Base-by-base conservation (phyloP, 2,329 filamentous ascomycete genomes). In the Diaporthe longicolla region DNA sequence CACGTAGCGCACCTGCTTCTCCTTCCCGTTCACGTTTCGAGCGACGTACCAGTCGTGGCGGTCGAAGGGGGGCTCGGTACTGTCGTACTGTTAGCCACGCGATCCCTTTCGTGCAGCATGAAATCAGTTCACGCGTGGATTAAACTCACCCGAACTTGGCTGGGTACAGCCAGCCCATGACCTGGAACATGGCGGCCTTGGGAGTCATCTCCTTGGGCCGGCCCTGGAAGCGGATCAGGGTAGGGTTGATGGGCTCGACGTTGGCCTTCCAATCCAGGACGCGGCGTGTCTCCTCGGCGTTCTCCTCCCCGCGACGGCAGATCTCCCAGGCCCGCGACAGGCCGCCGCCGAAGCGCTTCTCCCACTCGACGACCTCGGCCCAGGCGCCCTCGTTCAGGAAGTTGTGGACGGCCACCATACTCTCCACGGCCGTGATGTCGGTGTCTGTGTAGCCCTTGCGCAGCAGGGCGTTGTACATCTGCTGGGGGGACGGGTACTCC, bases 381-480 rank as follows among this genome's bases (percentile, higher is more conserved):
- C 97, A 99, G 10, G 97, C 97, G 77, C 97, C 97, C 83, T 99
- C 97, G 82, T 99, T 99, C 74, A 99, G 84, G 80, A 98, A 98
- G 84, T 99, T 99, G 87, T 99, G 97, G 15, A 98, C 95, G 0
- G 95, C 93, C 8, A 99, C 97, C 97, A 99, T 99, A 80, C 93
- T 92, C 84, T 98, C 95, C 19, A 99, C 95, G 4, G 95, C 95
- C 26, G 96, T 97, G 71, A 95, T 90, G 72, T 97, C 95, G 0
- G 97, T 98, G 82, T 98, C 95, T 0, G 93, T 95, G 84, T 98
- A 97, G 74, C 97, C 97, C 84, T 99, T 99, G 77, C 97, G 93
- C 76, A 98, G 86, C 85, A 99, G 93, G 10, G 97, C 97, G 81
- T 99, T 98, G 88, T 98, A 99, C 97, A 99, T 99, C 84, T 99